Base-by-base conservation (phyloP, 148 eudicot genomes). In the Diospyros kaki region DNA sequence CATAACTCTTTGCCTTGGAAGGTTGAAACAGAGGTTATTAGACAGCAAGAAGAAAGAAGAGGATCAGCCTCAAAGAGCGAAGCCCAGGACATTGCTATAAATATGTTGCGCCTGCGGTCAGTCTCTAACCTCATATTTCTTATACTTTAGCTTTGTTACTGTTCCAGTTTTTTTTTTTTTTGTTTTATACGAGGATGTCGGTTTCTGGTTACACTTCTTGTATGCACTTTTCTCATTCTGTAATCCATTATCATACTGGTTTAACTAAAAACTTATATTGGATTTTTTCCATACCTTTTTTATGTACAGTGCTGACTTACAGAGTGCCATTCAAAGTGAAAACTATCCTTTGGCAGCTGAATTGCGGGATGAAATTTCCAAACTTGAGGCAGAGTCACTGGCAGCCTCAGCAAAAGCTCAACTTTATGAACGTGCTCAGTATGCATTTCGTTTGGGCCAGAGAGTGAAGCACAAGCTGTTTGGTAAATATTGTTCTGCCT, bases 1-100 rank as follows among this genome's bases (percentile, higher is more conserved):
- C 55, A 75, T 60, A 50, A 45, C 46, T 72, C 28, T 64, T 65
- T 73, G 45, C 79, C 42, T 54, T 78, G 76, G 68, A 80, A 95
- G 98, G 97, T 95, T 75, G 98, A 95, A 79, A 81, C 85, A 52
- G 93, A 90, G 80, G 86, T 87, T 77, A 81, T 84, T 77, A 85
- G 67, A 79, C 88, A 81, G 68, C 88, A 75, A 68, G 87, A 89
- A 78, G 78, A 84, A 44, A 89, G 82, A 80, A 89, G 81, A 82
- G 98, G 98, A 73, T 89, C 94, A 75, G 73, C 90, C 58, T 87
- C 97, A 17, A 95, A 95, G 77, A 85, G 87, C 84, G 96, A 90
- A 77, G 97, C 87, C 85, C 97, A 95, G 73, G 98, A 95, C 77
- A 90, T 86, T 74, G 92, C 91, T 66, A 87, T 95, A 80, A 93